Conservation (phyloP, 805 yeast genomes). For the Wickerhamiella spandovensis region DNA sequence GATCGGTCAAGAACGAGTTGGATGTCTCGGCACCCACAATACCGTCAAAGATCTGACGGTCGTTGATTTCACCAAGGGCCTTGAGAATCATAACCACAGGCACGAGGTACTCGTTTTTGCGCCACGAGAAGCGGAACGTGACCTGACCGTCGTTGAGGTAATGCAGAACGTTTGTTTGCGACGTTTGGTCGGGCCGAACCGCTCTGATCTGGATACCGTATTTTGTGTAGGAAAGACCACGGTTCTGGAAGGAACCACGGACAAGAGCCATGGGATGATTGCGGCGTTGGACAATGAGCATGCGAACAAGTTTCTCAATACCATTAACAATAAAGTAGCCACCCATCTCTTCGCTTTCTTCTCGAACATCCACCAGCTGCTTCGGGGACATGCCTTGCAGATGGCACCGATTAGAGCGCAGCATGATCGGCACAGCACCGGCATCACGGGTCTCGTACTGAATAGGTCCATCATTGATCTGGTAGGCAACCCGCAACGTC, state of each 20-base stretch:
- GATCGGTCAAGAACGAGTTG: conserved; percentile 93
- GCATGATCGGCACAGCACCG: conserved; percentile 86
- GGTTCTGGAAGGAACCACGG: conserved; percentile 84
- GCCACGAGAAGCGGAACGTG: conserved; percentile 93
- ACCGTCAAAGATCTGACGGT: conserved; percentile 91
- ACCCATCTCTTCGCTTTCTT: conserved; percentile 91
- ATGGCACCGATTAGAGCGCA: conserved; percentile 84
- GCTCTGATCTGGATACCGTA: conserved; percentile 90
- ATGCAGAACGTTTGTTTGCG: conserved; percentile 95
- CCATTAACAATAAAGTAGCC: conserved; percentile 95
- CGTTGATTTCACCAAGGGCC: conserved; percentile 81
- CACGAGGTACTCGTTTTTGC: conserved; percentile 85
- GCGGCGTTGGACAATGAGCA: conserved; percentile 95
- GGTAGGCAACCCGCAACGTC: conserved; percentile 68
- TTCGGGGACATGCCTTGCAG: conserved; percentile 71
- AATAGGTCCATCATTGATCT: conserved; percentile 79
- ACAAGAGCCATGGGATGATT: conserved; percentile 97
- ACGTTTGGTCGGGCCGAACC: conserved; percentile 93
- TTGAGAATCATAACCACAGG: conserved; percentile 88
- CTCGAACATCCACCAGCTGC: conserved; percentile 63
- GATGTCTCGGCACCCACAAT: conserved; percentile 78
- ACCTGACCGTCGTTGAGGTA: conserved; percentile 92
- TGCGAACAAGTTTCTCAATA: conserved; percentile 88
- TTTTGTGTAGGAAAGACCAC: conserved; percentile 82
- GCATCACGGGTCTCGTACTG: conserved; percentile 70